Conservation (phyloP, 129 eudicot genomes). For the Flaveria sonorensis region DNA sequence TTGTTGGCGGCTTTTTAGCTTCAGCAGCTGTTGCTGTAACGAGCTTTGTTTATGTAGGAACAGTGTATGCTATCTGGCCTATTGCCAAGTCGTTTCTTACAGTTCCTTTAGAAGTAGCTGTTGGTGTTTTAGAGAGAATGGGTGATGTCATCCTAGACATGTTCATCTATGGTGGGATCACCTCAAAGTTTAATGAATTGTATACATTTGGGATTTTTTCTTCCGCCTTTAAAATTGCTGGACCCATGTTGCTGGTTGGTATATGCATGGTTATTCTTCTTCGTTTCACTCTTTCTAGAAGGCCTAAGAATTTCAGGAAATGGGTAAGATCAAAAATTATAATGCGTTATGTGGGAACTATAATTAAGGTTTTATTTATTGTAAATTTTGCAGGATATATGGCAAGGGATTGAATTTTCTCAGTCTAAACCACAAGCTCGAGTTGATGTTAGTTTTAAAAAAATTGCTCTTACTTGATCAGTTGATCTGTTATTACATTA, state of each 20-base stretch:
- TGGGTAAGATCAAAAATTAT: constrained; percentile 57
- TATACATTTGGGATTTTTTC: constrained; percentile 54
- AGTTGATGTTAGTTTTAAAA: constrained; percentile 71
- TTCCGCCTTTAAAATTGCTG: constrained; percentile 42
- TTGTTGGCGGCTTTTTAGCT: constrained; percentile 74
- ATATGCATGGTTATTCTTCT: constrained; percentile 61
- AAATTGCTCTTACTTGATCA: not conserved
- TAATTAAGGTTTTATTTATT: not conserved
- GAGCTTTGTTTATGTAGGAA: constrained; percentile 57
- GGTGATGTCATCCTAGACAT: constrained; percentile 56
- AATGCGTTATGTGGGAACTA: not conserved
- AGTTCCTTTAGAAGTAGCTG: constrained; percentile 46
- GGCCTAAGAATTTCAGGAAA: constrained; percentile 78
- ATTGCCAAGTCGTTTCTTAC: constrained; percentile 46
- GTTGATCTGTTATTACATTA: constrained; percentile 11
- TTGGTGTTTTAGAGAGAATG: constrained; percentile 44
- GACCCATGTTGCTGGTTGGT: constrained; percentile 50
- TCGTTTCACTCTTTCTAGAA: constrained; percentile 85
- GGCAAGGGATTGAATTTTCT: constrained; percentile 97
- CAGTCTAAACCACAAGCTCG: constrained; percentile 98
- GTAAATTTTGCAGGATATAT: constrained; percentile 70
- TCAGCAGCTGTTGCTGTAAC: constrained; percentile 72
- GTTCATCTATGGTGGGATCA: constrained; percentile 52
- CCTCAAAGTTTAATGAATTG: constrained; percentile 48
- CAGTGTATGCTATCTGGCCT: constrained; percentile 72